Evolutionary conservation across 2,329 filamentous ascomycete species (phyloP).

Genomic region (Verticillium longisporum): DNA sequence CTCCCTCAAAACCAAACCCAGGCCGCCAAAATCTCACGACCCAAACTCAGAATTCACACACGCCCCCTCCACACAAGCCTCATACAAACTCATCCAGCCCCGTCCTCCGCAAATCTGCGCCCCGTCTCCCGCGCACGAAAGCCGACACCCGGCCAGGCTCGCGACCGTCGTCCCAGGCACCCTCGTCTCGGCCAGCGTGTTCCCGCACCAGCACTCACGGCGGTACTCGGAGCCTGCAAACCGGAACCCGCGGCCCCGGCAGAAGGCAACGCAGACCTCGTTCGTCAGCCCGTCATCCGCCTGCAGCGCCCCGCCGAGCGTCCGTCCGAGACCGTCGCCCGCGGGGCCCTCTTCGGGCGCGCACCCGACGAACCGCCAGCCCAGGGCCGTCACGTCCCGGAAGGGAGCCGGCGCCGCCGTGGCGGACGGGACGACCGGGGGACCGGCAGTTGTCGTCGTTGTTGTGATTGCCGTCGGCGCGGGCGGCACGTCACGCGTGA

Average conservation of each 20-base stretch:
- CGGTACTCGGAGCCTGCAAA: slow-evolving; percentile 29
- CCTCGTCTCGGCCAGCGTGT: slow-evolving; percentile 19
- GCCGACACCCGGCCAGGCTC: slow-evolving; percentile 21
- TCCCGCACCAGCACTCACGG: slow-evolving; percentile 28
- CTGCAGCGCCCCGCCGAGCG: slow-evolving; percentile 9
- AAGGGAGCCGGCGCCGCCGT: slow-evolving; percentile 8
- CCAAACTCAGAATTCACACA: slow-evolving; percentile 16
- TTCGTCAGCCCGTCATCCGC: slow-evolving; percentile 5
- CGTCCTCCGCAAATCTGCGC: slow-evolving; percentile 23
- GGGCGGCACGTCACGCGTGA: background rate
- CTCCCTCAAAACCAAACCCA: background rate
- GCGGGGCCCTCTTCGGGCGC: slow-evolving; percentile 17
- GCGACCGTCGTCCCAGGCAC: slow-evolving; percentile 10
- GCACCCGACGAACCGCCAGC: slow-evolving; percentile 18
- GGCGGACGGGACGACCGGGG: background rate
- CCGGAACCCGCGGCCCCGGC: slow-evolving; percentile 11
- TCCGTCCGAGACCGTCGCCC: slow-evolving; percentile 16
- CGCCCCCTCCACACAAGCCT: slow-evolving; percentile 12
- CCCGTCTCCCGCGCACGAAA: slow-evolving; percentile 25
- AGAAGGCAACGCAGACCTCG: slow-evolving; percentile 6
- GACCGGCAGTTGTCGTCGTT: background rate
- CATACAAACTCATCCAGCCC: slow-evolving; percentile 22
- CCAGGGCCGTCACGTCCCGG: slow-evolving; percentile 14
- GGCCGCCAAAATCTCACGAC: background rate
- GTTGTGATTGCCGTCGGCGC: background rate